A percentile compares a stretch with the other conserved stretches of the same genome.
Evolutionary conservation across 805 yeast genomes (phyloP).

Genomic region (Alloascoidea africana): DNA sequence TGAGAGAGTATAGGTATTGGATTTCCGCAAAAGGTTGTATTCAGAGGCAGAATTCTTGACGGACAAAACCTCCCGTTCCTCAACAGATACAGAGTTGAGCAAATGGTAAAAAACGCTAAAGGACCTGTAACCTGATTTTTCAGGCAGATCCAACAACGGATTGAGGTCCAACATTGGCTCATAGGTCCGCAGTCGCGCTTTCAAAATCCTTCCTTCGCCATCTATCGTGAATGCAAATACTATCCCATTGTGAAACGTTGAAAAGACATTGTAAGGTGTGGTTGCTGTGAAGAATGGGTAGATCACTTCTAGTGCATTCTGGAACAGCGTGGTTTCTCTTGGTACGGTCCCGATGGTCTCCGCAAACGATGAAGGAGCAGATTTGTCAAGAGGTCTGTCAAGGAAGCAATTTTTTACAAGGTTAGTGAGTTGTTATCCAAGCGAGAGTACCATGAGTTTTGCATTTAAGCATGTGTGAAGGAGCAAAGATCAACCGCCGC

Average conservation of each 20-base stretch:
- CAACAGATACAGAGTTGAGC: conserved; percentile 16
- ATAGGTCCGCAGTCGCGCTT: conserved; percentile 15
- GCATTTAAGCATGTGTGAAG: too few species aligned
- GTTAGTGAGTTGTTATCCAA: too few species aligned
- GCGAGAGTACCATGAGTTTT: too few species aligned
- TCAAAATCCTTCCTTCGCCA: conserved; percentile 15
- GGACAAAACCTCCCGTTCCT: conserved; percentile 13
- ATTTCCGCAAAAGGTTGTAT: conserved; percentile 15
- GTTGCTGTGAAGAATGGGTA: conserved; percentile 21
- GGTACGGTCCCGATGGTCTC: conserved; percentile 19
- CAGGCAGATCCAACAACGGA: conserved; percentile 16
- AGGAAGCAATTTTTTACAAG: too few species aligned
- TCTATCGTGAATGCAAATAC: conserved; percentile 16
- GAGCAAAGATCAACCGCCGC: too few species aligned
- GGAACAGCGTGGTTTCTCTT: conserved; percentile 16
- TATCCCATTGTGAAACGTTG: conserved; percentile 19
- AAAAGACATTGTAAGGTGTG: conserved; percentile 19
- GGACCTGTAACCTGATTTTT: conserved; percentile 13
- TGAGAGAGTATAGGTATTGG: conserved; percentile 17
- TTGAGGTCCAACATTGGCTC: conserved; percentile 16
- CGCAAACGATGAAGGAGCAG: conserved; percentile 16
- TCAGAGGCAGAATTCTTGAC: conserved; percentile 14
- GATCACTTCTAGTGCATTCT: conserved; percentile 19
- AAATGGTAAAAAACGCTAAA: conserved; percentile 22
- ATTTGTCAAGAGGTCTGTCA: conserved; percentile 13